Evolutionary conservation across 305 asterid species (phyloP).

Genomic region (Stenogyne calaminthoides): DNA sequence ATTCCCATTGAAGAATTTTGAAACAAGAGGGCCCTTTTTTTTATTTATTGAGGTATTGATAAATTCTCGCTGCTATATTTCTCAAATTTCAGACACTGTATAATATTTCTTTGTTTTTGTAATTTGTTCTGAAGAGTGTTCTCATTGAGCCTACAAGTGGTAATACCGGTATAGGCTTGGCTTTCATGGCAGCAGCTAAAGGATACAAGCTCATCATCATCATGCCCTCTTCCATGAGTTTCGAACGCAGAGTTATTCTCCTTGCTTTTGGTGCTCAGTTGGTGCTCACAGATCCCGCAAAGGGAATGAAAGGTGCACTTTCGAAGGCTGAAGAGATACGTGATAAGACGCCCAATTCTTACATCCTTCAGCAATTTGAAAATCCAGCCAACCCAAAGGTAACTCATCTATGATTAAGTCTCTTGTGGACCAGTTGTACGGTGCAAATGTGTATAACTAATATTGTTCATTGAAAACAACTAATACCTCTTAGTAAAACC

Average conservation of each 20-base stretch:
- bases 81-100: slow-evolving; percentile 6
- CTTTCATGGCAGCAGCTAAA: slow-evolving; percentile 95
- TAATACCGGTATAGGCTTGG: slow-evolving; percentile 93
- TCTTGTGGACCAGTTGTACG: too few relatives aligned
- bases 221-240: slow-evolving; percentile 90
- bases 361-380: slow-evolving; percentile 86
- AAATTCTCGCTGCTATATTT: not conserved
- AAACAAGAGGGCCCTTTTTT: not conserved
- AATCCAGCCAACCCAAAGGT: slow-evolving; percentile 95
- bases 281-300: slow-evolving; percentile 83
- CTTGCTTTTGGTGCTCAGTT: slow-evolving; percentile 90
- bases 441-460: too few relatives aligned
- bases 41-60: not conserved
- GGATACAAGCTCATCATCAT: slow-evolving; percentile 82
- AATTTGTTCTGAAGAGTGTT: slow-evolving; percentile 59
- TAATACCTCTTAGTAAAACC: too few relatives aligned
- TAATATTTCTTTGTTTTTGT: slow-evolving; percentile 19
- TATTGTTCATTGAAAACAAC: too few relatives aligned
- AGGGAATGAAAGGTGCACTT: slow-evolving; percentile 83
- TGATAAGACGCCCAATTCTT: slow-evolving; percentile 76
- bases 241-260: slow-evolving; percentile 82
- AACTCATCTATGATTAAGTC: not conserved
- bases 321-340: slow-evolving; percentile 81
- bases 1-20: not conserved
- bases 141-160: slow-evolving; percentile 93